phyloP scores from a whole-genome alignment of 2,329 filamentous ascomycete species.

The Apiospora pterosperma region DNA sequence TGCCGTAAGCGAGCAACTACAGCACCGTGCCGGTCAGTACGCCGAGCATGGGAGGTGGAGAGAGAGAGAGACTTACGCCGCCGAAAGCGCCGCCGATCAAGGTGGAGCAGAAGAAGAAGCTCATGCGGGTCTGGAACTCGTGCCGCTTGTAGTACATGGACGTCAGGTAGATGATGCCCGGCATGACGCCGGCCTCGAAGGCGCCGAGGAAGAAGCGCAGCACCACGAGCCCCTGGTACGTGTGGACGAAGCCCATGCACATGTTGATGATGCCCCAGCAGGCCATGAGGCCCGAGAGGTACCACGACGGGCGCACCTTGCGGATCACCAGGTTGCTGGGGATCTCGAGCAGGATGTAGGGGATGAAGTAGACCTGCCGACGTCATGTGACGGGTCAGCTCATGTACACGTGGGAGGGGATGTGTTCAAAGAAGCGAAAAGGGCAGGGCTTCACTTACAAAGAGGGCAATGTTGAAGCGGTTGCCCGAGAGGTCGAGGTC shows the following conservation, averaged over 20 bases:
- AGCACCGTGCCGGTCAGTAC: neutral
- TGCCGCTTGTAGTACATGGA: slow-evolving; percentile 47
- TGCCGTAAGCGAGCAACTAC: slow-evolving; percentile 44
- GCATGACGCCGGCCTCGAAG: slow-evolving; percentile 44
- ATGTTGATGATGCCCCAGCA: slow-evolving; percentile 45
- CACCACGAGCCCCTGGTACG: slow-evolving; percentile 34
- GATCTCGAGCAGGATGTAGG: slow-evolving; percentile 42
- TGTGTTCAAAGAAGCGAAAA: slow-evolving; percentile 16
- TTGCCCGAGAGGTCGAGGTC: slow-evolving; percentile 36
- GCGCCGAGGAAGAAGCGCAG: slow-evolving; percentile 42
- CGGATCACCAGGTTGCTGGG: slow-evolving; percentile 44
- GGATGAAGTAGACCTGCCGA: slow-evolving; percentile 31
- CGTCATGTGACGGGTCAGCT: no score
- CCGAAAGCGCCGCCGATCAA: slow-evolving; percentile 40
- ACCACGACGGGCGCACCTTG: slow-evolving; percentile 36
- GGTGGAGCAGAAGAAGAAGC: slow-evolving; percentile 39
- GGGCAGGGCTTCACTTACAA: slow-evolving; percentile 22
- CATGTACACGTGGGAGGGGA: no score
- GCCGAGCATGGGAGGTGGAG: neutral
- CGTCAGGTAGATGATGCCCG: slow-evolving; percentile 42
- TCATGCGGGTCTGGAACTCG: slow-evolving; percentile 45
- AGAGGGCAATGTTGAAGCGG: slow-evolving; percentile 41
- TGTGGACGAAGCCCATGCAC: slow-evolving; percentile 42
- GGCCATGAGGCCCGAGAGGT: slow-evolving; percentile 35
- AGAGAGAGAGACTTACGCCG: slow-evolving; percentile 25